Evolutionary conservation across 176 grass and related monocot species (phyloP).

Genomic region (Zea luxurians): DNA sequence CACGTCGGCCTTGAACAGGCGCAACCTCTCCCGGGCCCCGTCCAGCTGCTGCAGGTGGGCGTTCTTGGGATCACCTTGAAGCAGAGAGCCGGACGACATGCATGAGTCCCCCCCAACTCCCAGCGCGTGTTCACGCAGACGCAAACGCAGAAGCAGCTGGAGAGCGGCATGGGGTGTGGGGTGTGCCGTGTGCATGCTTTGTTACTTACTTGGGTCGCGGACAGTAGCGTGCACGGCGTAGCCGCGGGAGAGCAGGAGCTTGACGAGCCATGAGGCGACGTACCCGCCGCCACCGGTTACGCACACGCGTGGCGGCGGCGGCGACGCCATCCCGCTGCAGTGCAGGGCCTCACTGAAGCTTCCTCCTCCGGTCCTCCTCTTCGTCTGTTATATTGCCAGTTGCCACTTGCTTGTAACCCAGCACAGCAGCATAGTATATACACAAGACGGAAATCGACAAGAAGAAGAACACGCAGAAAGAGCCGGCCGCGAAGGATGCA

Average conservation of each 20-base stretch:
- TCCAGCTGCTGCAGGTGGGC: conserved; percentile 48
- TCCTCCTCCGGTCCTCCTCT: not conserved
- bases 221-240: conserved; percentile 66
- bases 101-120: not conserved
- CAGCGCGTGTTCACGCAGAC: not conserved
- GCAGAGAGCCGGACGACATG: not conserved
- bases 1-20: conserved; percentile 57
- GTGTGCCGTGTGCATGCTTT: too few species aligned
- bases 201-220: conserved; percentile 42
- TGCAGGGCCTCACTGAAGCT: not conserved
- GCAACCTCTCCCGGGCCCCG: conserved; percentile 44
- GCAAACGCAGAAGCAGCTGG: not conserved
- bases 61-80: conserved; percentile 52
- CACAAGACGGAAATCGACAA: not conserved
- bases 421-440: not conserved
- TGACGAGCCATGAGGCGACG: conserved; percentile 58
- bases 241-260: conserved; percentile 57
- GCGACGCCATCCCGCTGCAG: not conserved
- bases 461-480: not conserved
- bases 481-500: too few species aligned
- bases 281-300: conserved; percentile 51
- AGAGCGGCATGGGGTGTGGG: not conserved
- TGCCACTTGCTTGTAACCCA: not conserved
- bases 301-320: conserved; percentile 17
- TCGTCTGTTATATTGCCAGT: not conserved